A percentile compares a stretch with the other conserved stretches of the same genome.
Conservation (phyloP, 495 filamentous ascomycete genomes). For the Parachaetomium inaequale region DNA sequence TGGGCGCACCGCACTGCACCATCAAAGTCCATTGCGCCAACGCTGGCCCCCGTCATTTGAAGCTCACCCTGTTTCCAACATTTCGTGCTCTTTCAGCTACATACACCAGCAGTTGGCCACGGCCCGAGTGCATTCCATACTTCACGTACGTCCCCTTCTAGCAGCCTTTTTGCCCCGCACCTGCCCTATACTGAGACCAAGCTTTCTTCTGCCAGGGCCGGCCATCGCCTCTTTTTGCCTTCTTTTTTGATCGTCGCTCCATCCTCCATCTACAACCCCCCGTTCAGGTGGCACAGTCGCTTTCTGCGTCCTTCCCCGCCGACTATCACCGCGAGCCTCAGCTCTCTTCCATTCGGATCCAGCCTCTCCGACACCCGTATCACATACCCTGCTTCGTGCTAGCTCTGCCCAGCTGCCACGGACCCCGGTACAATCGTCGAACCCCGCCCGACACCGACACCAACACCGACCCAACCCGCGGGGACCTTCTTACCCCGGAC, state of each 20-base stretch:
- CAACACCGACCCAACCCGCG: background rate
- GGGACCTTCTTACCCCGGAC: conserved; percentile 10
- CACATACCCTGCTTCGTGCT: conserved; percentile 5
- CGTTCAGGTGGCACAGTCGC: conserved; percentile 17
- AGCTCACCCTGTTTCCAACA: conserved; percentile 27
- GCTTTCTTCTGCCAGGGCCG: conserved; percentile 5
- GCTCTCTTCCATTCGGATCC: background rate
- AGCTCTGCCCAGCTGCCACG: conserved; percentile 10
- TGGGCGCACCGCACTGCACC: conserved; percentile 19
- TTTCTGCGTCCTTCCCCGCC: conserved; percentile 11
- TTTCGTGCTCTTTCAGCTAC: conserved; percentile 22
- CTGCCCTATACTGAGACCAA: conserved; percentile 7
- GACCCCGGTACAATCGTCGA: conserved; percentile 6
- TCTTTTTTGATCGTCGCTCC: conserved; percentile 13
- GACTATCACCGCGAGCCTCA: conserved; percentile 1
- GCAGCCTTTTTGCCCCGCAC: conserved; percentile 5
- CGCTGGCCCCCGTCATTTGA: conserved; percentile 27
- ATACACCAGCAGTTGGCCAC: conserved; percentile 10
- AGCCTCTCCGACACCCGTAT: background rate
- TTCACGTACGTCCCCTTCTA: background rate
- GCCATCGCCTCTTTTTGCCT: conserved; percentile 10
- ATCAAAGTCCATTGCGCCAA: conserved; percentile 27
- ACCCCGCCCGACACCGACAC: conserved; percentile 10
- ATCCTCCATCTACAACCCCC: conserved; percentile 8
- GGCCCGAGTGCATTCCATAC: conserved; percentile 6